phyloP scores from a whole-genome alignment of 345 rosid species.

The Gynandropsis gynandra region DNA sequence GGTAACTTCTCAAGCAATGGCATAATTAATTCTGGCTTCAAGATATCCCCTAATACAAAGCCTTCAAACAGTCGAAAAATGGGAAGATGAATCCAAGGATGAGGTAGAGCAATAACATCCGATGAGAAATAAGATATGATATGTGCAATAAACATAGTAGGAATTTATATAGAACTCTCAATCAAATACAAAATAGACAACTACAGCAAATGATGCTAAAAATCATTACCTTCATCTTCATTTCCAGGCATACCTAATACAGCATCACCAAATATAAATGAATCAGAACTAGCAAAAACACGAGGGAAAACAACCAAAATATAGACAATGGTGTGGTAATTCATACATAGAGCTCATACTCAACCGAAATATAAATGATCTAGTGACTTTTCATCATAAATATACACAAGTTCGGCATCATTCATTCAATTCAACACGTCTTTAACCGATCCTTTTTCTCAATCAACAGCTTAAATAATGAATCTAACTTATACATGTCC shows the following conservation, averaged over 20 bases:
- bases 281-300: constrained; percentile 19
- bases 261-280: constrained; percentile 18
- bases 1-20: constrained; percentile 74
- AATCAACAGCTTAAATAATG: too few species aligned
- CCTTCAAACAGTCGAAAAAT: constrained; percentile 38
- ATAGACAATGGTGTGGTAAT: too few species aligned
- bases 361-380: too few species aligned
- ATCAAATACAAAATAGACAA: constrained; percentile 7
- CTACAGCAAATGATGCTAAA: not conserved
- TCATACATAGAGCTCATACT: too few species aligned
- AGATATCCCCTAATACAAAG: constrained; percentile 68
- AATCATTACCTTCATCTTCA: constrained; percentile 67
- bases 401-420: too few species aligned
- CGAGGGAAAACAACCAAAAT: constrained; percentile 4
- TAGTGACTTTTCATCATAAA: too few species aligned
- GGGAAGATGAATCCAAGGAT: constrained; percentile 3
- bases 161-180: constrained; percentile 3
- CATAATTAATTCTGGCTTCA: constrained; percentile 86
- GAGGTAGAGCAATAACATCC: constrained; percentile 8
- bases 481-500: too few species aligned
- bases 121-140: not conserved
- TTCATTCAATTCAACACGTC: too few species aligned
- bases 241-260: constrained; percentile 52
- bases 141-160: not conserved
- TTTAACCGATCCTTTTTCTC: too few species aligned